Evolutionary conservation across 306 rosid genomes (phyloP), one percentile per base, ranked within the genome.

Genomic region (Dryas alaskensis): DNA sequence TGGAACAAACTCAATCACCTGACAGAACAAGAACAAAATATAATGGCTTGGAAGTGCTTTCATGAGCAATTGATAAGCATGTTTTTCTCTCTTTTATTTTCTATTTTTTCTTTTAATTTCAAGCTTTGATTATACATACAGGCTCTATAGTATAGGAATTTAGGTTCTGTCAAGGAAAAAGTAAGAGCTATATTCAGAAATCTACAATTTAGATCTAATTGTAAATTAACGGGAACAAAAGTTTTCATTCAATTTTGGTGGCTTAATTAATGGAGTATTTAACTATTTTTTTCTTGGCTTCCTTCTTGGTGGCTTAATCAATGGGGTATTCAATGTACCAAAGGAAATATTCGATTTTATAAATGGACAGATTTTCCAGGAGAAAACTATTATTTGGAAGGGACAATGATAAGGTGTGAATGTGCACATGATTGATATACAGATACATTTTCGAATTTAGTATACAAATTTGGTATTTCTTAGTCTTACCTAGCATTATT

Each of bases 21-120:
- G 80, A 87, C 31, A 86, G 75, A 79, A 81, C 75, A 48, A 79
- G 86, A 83, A 69, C 82, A 72, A 84, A 69, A 58, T 74, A 46
- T 60, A 59, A 83, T 58, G 79, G 49, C 16, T 67, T 74, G 48
- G 71, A 79, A 67, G 71, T 78, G 53, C 52, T 60, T 43, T 78
- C 53, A 44, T 46, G 27, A 59, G 22, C 66, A 46, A 14, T 47
- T 7, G 50, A 19, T 71, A 50, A 46, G 46, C 71, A 12, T 39
- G 19, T 17, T 1, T 8, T 10, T 7, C 42, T 4, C 4, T 5
- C 14, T 3, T 37, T 31, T 50, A 13, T 67, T 17, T 16, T 69
- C 52, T 17, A 17, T 25, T 17, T 48, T 45, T 46, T 10, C 10
- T 52, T 6, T 17, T 3, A 2, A 12, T 4, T 46, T 14, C 16